phyloP scores from a whole-genome alignment of 352 stramenopile species.

The Pythium insidiosum region DNA sequence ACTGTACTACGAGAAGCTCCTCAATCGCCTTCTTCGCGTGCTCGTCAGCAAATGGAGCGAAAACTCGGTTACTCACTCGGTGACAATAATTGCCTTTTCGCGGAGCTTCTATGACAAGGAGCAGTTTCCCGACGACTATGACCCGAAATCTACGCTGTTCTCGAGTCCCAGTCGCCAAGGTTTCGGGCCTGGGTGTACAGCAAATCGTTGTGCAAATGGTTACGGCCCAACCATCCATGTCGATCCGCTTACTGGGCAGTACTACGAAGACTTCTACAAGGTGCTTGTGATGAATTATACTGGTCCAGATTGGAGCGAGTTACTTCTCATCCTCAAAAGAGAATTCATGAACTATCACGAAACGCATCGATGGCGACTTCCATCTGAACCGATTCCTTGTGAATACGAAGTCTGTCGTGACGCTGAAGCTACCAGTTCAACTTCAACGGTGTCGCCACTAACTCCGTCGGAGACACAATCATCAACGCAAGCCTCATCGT shows the following conservation, averaged over 20 bases:
- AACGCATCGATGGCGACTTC: constrained; percentile 50
- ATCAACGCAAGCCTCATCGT: constrained; percentile 2
- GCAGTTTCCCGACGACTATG: constrained; percentile 54
- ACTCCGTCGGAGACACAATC: too few relatives aligned
- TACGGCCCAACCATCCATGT: constrained; percentile 60
- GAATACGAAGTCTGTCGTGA: constrained; percentile 38
- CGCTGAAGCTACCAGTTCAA: too few relatives aligned
- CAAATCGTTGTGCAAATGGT: constrained; percentile 15
- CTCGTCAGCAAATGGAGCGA: constrained; percentile 84
- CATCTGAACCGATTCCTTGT: constrained; percentile 35
- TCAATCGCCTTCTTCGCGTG: constrained; percentile 66
- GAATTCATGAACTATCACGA: constrained; percentile 92
- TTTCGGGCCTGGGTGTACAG: constrained; percentile 25
- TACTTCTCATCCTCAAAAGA: constrained; percentile 89
- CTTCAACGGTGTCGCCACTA: not conserved
- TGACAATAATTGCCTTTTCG: constrained; percentile 91
- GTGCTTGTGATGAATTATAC: constrained; percentile 84
- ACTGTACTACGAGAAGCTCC: constrained; percentile 89
- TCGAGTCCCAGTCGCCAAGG: constrained; percentile 35
- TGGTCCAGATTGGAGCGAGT: constrained; percentile 84
- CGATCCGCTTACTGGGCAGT: constrained; percentile 33
- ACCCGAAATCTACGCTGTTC: constrained; percentile 33
- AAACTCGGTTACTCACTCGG: constrained; percentile 79
- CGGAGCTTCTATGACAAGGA: constrained; percentile 78
- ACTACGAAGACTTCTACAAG: constrained; percentile 83